Evolutionary conservation across 148 eudicot species (phyloP).

Genomic region (Pharnaceum exiguum): DNA sequence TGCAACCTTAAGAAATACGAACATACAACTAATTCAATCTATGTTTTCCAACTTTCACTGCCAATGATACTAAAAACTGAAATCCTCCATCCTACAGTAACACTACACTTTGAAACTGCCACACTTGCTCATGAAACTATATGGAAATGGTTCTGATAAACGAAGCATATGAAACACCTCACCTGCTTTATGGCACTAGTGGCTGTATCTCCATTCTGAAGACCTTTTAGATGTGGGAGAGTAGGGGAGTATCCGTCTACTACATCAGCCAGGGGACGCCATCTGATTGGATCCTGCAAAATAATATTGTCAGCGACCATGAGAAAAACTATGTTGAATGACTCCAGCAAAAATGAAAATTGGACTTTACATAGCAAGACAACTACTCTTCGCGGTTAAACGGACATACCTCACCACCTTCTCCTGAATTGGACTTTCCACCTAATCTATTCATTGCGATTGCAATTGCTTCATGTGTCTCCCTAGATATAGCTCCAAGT

Average conservation of each 20-base stretch:
- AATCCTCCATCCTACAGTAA: not conserved
- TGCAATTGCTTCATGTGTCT: conserved; percentile 99
- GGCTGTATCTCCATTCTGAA: conserved; percentile 98
- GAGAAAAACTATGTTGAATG: not conserved
- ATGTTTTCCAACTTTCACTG: not conserved
- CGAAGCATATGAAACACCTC: conserved; percentile 6
- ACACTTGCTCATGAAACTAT: not conserved
- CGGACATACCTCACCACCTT: conserved; percentile 92
- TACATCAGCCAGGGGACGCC: conserved; percentile 94
- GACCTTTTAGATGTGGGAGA: conserved; percentile 96
- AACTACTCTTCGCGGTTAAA: not conserved
- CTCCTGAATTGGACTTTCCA: conserved; percentile 97
- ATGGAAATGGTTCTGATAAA: not conserved
- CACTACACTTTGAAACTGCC: not conserved
- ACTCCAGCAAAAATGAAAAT: not conserved
- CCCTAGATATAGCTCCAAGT: conserved; percentile 98
- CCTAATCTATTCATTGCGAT: conserved; percentile 98
- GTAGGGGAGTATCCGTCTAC: conserved; percentile 98
- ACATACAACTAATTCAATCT: conserved; percentile 1
- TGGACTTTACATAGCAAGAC: not conserved
- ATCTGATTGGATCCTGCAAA: conserved; percentile 89
- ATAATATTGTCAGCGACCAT: not conserved
- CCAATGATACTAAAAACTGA: not conserved
- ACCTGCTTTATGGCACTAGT: conserved; percentile 99
- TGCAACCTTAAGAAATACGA: conserved; percentile 69